Evolutionary conservation across 2,329 filamentous ascomycete genomes (phyloP), one percentile per base, ranked within the genome.

Genomic region (Basipetospora chlamydospora): DNA sequence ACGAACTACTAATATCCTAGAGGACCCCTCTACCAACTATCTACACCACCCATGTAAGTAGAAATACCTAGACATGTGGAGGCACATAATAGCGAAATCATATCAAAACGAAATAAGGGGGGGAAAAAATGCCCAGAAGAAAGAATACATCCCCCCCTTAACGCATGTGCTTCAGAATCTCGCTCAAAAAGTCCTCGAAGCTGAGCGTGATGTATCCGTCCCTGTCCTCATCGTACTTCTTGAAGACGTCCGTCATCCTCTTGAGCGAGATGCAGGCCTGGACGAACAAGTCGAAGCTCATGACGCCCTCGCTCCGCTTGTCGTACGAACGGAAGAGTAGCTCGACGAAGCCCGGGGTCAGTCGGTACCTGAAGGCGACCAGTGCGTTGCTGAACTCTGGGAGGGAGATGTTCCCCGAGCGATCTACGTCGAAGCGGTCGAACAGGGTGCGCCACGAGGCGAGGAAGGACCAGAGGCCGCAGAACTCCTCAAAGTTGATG

Each of bases 161-260:
- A 58, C 66, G 71, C 41, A 76, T 55, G 57, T 76, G 72, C 53
- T 70, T 70, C 44, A 77, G 47, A 43, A 76, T 75, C 59, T 76
- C 79, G 26, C 75, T 77, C 51, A 86, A 60, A 54, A 86, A 86
- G 49, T 86, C 80, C 60, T 86, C 80, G 49, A 87, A 87, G 53
- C 78, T 83, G 37, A 87, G 59, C 4, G 80, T 87, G 47, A 87
- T 83, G 55, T 87, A 96, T 2, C 90, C 90, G 59, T 96, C 90
- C 28, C 90, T 74, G 57, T 98, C 90, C 50, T 93, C 83, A 48
- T 98, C 90, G 56, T 96, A 98, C 60, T 87, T 88, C 69, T 98
- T 98, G 57, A 98, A 98, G 20, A 94, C 86, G 57, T 98, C 90
- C 41, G 90, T 98, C 88, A 98, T 96, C 48, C 90, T 73, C 71